phyloP scores from a whole-genome alignment of 2,329 filamentous ascomycete genomes.

The Madurella mycetomatis region DNA sequence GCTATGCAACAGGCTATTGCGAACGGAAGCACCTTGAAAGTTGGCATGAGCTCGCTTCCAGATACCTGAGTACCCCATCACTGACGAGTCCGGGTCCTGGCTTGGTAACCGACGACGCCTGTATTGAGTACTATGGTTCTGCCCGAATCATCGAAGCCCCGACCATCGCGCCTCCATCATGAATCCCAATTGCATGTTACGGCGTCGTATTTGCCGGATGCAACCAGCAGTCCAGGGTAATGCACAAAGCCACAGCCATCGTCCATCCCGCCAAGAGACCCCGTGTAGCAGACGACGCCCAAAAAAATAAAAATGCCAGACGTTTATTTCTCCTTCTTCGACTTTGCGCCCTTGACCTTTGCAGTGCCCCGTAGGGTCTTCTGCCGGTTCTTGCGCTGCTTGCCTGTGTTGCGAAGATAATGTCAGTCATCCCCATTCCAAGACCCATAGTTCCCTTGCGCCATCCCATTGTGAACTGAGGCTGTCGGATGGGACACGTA shows the following conservation, averaged over 20 bases:
- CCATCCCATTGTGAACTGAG: background rate
- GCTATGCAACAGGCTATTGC: too few relatives aligned
- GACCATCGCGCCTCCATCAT: slow-evolving; percentile 32
- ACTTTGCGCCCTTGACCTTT: slow-evolving; percentile 93
- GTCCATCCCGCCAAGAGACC: slow-evolving; percentile 29
- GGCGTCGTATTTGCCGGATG: slow-evolving; percentile 24
- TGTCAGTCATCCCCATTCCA: slow-evolving; percentile 11
- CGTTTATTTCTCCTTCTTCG: slow-evolving; percentile 90
- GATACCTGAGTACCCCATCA: background rate
- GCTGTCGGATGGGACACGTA: slow-evolving; percentile 53
- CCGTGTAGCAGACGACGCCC: slow-evolving; percentile 28
- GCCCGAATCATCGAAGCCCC: slow-evolving; percentile 32
- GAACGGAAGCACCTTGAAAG: too few relatives aligned
- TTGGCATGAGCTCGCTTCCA: too few relatives aligned
- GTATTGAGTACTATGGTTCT: slow-evolving; percentile 35
- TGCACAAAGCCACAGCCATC: slow-evolving; percentile 35
- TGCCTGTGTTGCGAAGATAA: slow-evolving; percentile 60
- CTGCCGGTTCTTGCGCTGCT: slow-evolving; percentile 99
- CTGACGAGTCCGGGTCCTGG: slow-evolving; percentile 3
- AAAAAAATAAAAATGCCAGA: slow-evolving; percentile 31
- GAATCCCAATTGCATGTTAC: slow-evolving; percentile 23
- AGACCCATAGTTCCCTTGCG: background rate
- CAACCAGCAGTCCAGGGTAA: slow-evolving; percentile 31
- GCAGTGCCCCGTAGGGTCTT: slow-evolving; percentile 98
- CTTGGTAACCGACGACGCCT: slow-evolving; percentile 29